phyloP scores from a whole-genome alignment of 1,284 basidiomycete species.

The Pulchroboletus neoregius region DNA sequence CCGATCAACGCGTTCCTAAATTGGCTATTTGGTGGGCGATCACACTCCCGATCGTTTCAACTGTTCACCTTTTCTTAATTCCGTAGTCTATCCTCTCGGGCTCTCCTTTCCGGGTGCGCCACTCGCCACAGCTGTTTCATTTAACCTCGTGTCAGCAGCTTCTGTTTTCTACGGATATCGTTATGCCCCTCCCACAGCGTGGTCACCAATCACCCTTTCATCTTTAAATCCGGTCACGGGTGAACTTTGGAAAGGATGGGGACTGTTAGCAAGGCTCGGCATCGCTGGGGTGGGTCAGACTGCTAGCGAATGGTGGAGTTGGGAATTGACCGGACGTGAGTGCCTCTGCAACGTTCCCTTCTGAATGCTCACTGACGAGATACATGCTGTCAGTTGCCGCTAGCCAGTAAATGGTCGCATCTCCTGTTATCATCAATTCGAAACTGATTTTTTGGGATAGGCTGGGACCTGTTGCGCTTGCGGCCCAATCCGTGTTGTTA shows the following conservation, averaged over 20 bases:
- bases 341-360: slow-evolving; percentile 9
- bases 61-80: slow-evolving; percentile 2
- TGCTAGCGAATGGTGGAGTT: slow-evolving; percentile 89
- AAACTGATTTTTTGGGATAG: slow-evolving; percentile 30
- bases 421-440: neutral
- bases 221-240: slow-evolving; percentile 61
- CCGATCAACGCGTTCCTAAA: slow-evolving; percentile 87
- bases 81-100: slow-evolving; percentile 74
- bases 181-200: slow-evolving; percentile 74
- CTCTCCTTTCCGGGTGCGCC: slow-evolving; percentile 95
- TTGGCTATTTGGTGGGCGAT: slow-evolving; percentile 68
- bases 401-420: slow-evolving; percentile 44
- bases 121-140: slow-evolving; percentile 83
- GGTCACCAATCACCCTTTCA: slow-evolving; percentile 35
- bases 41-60: neutral
- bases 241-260: slow-evolving; percentile 67
- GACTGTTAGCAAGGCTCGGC: slow-evolving; percentile 71
- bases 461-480: slow-evolving; percentile 58
- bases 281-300: slow-evolving; percentile 68
- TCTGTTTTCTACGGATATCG: slow-evolving; percentile 73
- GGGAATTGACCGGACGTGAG: slow-evolving; percentile 71
- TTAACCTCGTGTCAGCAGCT: slow-evolving; percentile 76
- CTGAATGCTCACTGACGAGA: neutral
- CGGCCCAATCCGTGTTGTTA: slow-evolving; percentile 73
- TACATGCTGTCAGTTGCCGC: slow-evolving; percentile 44